A percentile compares a stretch with the other conserved stretches of the same genome.
Conservation (phyloP, 2,329 filamentous ascomycete species). For the Fusarium sp. region DNA sequence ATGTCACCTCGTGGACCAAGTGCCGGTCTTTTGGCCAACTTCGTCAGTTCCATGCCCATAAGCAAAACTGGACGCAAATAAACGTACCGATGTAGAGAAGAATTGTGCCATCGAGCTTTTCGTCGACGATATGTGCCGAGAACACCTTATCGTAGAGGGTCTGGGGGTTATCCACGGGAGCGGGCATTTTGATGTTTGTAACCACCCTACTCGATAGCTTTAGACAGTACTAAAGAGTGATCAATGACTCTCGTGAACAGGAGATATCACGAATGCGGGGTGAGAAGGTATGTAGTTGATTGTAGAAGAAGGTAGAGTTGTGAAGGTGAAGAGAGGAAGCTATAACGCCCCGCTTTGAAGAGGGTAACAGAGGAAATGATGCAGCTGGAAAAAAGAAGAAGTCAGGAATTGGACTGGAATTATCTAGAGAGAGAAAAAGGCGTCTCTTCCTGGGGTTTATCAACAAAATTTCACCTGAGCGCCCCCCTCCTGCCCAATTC, state of each 20-base stretch:
- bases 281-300: not conserved
- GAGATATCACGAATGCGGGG: not conserved
- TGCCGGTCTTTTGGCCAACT: conserved; percentile 74
- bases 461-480: conserved; percentile 38
- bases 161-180: conserved; percentile 74
- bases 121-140: conserved; percentile 91
- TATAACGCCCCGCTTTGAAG: not conserved
- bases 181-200: conserved; percentile 72
- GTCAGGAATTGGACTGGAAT: conserved; percentile 16
- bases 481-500: conserved; percentile 26
- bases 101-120: conserved; percentile 92
- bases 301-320: not conserved
- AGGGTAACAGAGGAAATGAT: not conserved
- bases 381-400: not conserved
- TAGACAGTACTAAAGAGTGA: not conserved
- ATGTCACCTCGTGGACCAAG: conserved; percentile 98
- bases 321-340: conserved; percentile 10
- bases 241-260: not conserved
- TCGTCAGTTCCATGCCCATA: conserved; percentile 16
- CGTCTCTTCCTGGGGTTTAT: conserved; percentile 39
- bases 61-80: not conserved
- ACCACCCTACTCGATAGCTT: not conserved
- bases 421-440: conserved; percentile 17
- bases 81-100: conserved; percentile 88
- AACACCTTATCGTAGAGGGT: conserved; percentile 99